Evolutionary conservation across 2,329 filamentous ascomycete genomes (phyloP), one percentile per base, ranked within the genome.

Genomic region (Berkeleyomyces basicola): DNA sequence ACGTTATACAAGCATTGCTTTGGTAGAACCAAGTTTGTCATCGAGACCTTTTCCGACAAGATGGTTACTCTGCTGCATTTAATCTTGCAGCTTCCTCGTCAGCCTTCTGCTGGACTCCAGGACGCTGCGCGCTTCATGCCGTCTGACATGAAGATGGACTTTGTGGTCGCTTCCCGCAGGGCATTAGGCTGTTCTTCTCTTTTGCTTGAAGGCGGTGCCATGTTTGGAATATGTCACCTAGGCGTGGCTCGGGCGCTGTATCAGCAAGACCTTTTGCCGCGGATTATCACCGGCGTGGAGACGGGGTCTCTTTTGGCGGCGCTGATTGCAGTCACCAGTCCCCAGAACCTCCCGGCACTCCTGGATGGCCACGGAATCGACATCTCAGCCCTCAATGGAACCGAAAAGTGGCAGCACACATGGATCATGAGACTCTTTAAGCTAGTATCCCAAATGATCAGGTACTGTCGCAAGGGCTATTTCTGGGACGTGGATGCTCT

Each of bases 231-330:
- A 7, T 96, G 89, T 68, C 92, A 96, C 72, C 73, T 96, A 3
- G 91, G 91, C 5, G 90, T 96, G 4, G 88, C 95, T 46, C 95
- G 92, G 70, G 90, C 90, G 1, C 76, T 96, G 47, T 88, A 91
- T 72, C 74, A 90, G 43, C 82, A 87, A 37, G 88, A 88, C 0
- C 75, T 96, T 14, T 77, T 96, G 55, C 92, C 93, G 3, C 82
- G 90, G 51, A 95, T 96, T 68, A 91, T 97, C 68, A 90, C 90
- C 0, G 92, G 92, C 7, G 95, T 90, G 1, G 91, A 87, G 3
- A 95, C 90, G 0, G 92, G 92, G 11, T 92, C 91, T 7, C 76
- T 96, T 68, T 92, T 96, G 67, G 91, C 90, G 1, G 90, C 90
- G 10, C 76, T 96, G 37, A 88, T 97, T 1, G 87, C 88, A 4